Evolutionary conservation across 2,329 filamentous ascomycete genomes (phyloP).

Genomic region (Neurospora sp.): DNA sequence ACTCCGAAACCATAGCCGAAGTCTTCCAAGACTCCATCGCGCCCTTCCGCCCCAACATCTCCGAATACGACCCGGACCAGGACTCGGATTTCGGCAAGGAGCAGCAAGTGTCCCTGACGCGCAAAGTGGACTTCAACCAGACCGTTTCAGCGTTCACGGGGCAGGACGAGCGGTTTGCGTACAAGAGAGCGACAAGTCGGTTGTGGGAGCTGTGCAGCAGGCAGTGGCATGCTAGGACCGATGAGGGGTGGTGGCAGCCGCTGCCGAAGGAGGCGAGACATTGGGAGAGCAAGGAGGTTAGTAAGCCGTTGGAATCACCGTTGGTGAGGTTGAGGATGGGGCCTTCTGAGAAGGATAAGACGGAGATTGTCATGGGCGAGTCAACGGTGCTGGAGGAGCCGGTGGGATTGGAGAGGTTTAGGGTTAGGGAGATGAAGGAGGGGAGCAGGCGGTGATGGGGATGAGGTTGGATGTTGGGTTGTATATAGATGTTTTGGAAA

Average conservation of each 20-base stretch:
- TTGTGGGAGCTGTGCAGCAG: conserved; percentile 73
- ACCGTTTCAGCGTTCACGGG: conserved; percentile 57
- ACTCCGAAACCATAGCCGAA: conserved; percentile 39
- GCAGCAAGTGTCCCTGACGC: conserved; percentile 14
- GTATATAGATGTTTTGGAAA: not conserved
- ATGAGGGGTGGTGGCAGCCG: conserved; percentile 58
- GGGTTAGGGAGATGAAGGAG: conserved; percentile 22
- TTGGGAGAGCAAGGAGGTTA: conserved; percentile 17
- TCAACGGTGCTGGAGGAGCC: conserved; percentile 32
- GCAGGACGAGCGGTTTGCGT: conserved; percentile 74
- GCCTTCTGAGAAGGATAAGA: conserved; percentile 19
- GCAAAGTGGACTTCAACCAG: conserved; percentile 54
- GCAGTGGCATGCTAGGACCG: conserved; percentile 57
- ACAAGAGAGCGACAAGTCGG: conserved; percentile 65
- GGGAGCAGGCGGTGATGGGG: not conserved
- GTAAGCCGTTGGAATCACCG: conserved; percentile 11
- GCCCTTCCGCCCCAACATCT: conserved; percentile 71
- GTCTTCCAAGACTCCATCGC: conserved; percentile 69
- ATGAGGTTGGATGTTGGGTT: not conserved
- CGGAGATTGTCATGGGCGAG: conserved; percentile 27
- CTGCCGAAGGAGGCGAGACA: conserved; percentile 49
- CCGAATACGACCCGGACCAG: conserved; percentile 47
- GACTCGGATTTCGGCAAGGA: conserved; percentile 43
- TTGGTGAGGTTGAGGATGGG: not conserved
- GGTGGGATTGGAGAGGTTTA: conserved; percentile 29